Conservation (phyloP, 176 grass and related monocot genomes). For the Oryza meyeriana region DNA sequence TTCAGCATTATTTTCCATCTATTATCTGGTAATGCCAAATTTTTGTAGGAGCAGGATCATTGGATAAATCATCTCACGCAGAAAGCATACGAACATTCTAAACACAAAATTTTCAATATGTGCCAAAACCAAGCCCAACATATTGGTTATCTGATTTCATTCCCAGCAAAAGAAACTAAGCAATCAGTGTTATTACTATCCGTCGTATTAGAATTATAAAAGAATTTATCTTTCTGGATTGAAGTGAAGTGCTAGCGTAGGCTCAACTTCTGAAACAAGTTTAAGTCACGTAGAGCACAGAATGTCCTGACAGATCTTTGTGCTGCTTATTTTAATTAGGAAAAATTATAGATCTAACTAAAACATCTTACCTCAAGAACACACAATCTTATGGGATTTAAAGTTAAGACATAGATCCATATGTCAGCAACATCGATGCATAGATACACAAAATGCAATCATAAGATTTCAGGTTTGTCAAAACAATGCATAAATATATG, state of each 20-base stretch:
- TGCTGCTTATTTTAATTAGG: not conserved
- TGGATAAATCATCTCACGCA: not conserved
- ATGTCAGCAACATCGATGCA: conserved; percentile 30
- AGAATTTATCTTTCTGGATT: no score
- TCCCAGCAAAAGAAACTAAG: not conserved
- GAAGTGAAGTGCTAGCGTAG: no score
- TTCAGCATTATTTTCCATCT: not conserved
- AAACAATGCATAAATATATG: conserved; percentile 12
- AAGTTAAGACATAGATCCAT: conserved; percentile 34
- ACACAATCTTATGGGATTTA: conserved; percentile 27
- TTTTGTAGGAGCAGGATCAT: not conserved
- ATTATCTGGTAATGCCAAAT: not conserved
- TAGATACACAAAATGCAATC: not conserved
- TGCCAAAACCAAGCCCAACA: not conserved
- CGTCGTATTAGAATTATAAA: not conserved
- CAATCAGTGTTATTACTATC: not conserved
- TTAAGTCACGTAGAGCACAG: no score
- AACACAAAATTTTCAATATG: not conserved
- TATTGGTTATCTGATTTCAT: not conserved
- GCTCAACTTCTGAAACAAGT: no score
- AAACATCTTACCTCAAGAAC: not conserved
- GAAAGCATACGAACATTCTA: not conserved
- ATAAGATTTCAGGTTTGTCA: conserved; percentile 25
- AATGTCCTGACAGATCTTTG: not conserved
- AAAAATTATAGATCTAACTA: not conserved